Evolutionary conservation across 345 rosid genomes (phyloP), one percentile per base, ranked within the genome.

Genomic region (Eucalyptus victrix): DNA sequence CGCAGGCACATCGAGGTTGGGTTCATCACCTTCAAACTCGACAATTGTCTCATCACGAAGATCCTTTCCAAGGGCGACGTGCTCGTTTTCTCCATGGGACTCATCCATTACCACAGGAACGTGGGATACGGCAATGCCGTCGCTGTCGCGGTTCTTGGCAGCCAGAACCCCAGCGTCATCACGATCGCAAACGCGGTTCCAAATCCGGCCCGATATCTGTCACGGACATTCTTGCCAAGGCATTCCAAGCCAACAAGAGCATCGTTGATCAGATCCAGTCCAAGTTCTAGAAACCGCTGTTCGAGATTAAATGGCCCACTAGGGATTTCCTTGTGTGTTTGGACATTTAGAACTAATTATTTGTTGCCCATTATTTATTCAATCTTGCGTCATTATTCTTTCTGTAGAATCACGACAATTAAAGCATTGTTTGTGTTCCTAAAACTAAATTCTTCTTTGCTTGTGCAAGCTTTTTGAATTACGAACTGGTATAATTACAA

Each of bases 151-250:
- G 87, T 19, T 19, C 50, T 91, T 5, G 80, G 91, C 86, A 47
- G 90, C 89, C 88, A 90, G n/a, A 91, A 91, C n/a, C 86, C 93
- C 2, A 88, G 92, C 13, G 88, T 87, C 26, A 17, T 90, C 87
- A 76, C 50, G 14, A 40, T 90, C 34, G 86, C 86, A 3, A 87
- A 92, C 19, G 87, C 91, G 0, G 88, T n/a, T 91, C 49, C 14
- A 89, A 90, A 14, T 91, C 89, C 9, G n/a, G 32, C 24, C 91
- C 92, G 2, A 5, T 37, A 2, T 83, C 89, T n/a, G n/a, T 87
- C 16, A 18, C 18, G 12, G 91, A 91, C 42, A 53, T 89, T 88
- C 91, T 90, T 3, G 90, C 92, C 47, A 92, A 53, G 90, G 90
- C 91, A 15, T 91, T 92, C 40, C 90, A 90, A n/a, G 62, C 83